These are phyloP conservation scores for Cercospora sp. DNA, from an alignment of 2,329 filamentous ascomycete genomes.

Conservation along the genomic window DNA sequence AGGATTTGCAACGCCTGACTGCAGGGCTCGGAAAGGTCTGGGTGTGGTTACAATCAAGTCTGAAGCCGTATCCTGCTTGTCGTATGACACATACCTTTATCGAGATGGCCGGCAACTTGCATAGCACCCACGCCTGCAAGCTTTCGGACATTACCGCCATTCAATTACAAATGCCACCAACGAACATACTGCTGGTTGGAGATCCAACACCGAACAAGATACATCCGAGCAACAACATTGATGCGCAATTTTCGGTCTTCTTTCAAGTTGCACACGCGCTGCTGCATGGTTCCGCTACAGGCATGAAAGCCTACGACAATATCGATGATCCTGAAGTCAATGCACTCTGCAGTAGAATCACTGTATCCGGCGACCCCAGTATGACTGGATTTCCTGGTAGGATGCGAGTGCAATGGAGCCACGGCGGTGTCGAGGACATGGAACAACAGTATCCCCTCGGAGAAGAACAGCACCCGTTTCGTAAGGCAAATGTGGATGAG, in stretches of 20 bases:
- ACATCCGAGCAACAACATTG: slow-evolving; percentile 40
- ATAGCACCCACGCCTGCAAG: slow-evolving; percentile 1
- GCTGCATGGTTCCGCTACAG: slow-evolving; percentile 33
- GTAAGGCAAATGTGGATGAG: slow-evolving; percentile 33
- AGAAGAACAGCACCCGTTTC: slow-evolving; percentile 35
- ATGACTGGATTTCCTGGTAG: slow-evolving; percentile 30
- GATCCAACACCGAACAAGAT: slow-evolving; percentile 40
- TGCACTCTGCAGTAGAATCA: slow-evolving; percentile 30
- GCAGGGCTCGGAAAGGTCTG: slow-evolving; percentile 31
- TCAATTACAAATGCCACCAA: slow-evolving; percentile 27
- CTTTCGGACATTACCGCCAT: slow-evolving; percentile 26
- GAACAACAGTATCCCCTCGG: slow-evolving; percentile 33
- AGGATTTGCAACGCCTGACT: slow-evolving; percentile 28
- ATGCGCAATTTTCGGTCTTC: slow-evolving; percentile 41
- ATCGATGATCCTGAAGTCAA: slow-evolving; percentile 29
- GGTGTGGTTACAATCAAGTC: slow-evolving; percentile 30
- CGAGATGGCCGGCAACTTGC: slow-evolving; percentile 32
- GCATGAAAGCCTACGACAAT: slow-evolving; percentile 33
- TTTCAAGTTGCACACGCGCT: slow-evolving; percentile 38
- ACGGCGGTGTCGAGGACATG: slow-evolving; percentile 25
- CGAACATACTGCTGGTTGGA: slow-evolving; percentile 36
- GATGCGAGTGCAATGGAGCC: slow-evolving; percentile 29
- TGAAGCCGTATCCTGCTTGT: slow-evolving; percentile 38
- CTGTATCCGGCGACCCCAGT: slow-evolving; percentile 26
- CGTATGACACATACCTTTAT: slow-evolving; percentile 39